A percentile compares a stretch with the other conserved stretches of the same genome.
Evolutionary conservation across 2,329 filamentous ascomycete species (phyloP).

Genomic region (Dendrostoma leiphaemia): DNA sequence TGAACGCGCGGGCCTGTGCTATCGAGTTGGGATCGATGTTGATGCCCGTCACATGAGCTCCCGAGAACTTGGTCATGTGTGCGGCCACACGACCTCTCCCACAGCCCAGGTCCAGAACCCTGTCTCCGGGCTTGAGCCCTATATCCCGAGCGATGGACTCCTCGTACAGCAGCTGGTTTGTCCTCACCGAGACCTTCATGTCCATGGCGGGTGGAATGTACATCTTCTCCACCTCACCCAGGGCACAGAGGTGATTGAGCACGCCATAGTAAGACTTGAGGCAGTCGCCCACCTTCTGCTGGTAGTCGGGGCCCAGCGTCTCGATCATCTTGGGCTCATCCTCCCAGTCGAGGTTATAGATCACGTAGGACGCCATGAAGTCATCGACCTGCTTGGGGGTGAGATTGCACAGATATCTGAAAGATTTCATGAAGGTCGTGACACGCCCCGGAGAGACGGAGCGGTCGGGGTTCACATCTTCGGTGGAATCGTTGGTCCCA

Average conservation of each 20-base stretch:
- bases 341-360: constrained; percentile 55
- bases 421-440: constrained; percentile 48
- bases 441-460: constrained; percentile 45
- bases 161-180: constrained; percentile 53
- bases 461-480: constrained; percentile 34
- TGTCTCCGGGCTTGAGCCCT: constrained; percentile 41
- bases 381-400: constrained; percentile 50
- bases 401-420: constrained; percentile 47
- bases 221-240: constrained; percentile 58
- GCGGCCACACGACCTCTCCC: constrained; percentile 52
- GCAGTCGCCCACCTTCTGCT: constrained; percentile 48
- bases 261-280: constrained; percentile 52
- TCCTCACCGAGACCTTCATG: constrained; percentile 44
- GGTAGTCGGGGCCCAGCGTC: constrained; percentile 46
- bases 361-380: constrained; percentile 55
- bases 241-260: constrained; percentile 52
- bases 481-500: neutral
- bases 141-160: constrained; percentile 47
- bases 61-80: constrained; percentile 48
- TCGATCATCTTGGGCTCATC: constrained; percentile 47
- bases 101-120: constrained; percentile 51
- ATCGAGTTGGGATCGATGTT: constrained; percentile 55
- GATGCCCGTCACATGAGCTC: constrained; percentile 47
- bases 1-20: constrained; percentile 43
- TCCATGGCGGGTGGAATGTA: constrained; percentile 55